Conservation (phyloP, 495 filamentous ascomycete genomes). For the Acidiella bohemica region DNA sequence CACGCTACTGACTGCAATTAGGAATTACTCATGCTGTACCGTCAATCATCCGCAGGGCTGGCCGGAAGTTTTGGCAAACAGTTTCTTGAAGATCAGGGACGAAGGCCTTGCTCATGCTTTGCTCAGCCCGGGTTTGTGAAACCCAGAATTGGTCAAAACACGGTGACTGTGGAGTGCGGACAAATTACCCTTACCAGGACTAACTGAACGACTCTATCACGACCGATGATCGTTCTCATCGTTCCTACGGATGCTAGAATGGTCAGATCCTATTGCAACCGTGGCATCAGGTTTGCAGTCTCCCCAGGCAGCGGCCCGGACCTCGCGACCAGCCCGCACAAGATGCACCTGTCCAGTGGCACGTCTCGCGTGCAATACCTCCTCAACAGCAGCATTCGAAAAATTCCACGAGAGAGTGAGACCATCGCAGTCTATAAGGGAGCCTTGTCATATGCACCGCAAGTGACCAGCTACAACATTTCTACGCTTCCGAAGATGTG, state of each 20-base stretch:
- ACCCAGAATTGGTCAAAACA: too few species aligned
- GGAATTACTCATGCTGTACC: conserved; percentile 41
- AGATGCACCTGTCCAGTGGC: conserved; percentile 24
- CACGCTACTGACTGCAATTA: not conserved
- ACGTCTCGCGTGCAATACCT: conserved; percentile 20
- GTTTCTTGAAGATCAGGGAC: conserved; percentile 20
- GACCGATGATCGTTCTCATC: conserved; percentile 28
- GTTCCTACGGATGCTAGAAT: too few species aligned
- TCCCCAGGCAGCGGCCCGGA: too few species aligned
- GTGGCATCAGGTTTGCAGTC: too few species aligned
- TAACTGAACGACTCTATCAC: conserved; percentile 36
- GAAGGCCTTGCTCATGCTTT: conserved; percentile 33
- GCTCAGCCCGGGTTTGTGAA: conserved; percentile 30
- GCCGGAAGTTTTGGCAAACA: conserved; percentile 40
- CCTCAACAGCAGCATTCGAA: conserved; percentile 20
- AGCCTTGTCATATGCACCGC: conserved; percentile 41
- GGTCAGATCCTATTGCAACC: too few species aligned
- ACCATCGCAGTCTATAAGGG: conserved; percentile 43
- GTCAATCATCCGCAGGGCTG: conserved; percentile 50
- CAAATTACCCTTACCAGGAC: conserved; percentile 42
- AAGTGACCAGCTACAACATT: conserved; percentile 27
- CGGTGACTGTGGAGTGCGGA: too few species aligned
- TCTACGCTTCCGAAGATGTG: conserved; percentile 20
- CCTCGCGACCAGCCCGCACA: conserved; percentile 25
- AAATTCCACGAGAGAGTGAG: conserved; percentile 36